phyloP scores from a whole-genome alignment of 208 protist genomes.

The Leishmania guyanensis region DNA sequence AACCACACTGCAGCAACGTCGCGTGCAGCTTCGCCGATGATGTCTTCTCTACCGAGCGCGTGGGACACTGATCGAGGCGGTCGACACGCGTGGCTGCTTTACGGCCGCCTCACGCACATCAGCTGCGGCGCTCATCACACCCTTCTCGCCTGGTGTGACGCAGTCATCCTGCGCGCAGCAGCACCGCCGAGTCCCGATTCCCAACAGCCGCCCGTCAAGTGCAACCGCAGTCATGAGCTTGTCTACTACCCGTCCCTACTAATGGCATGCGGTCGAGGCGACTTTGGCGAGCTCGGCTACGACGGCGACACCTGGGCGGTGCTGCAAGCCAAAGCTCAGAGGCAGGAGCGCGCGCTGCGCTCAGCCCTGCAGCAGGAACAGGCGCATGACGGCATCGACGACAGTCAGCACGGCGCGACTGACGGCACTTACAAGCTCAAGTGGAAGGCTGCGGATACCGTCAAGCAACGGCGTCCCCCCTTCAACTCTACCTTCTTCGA shows the following conservation, averaged over 20 bases:
- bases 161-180: constrained; percentile 19
- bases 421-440: constrained; percentile 28
- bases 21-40: not conserved
- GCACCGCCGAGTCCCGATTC: not conserved
- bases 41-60: not conserved
- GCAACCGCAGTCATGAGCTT: not conserved
- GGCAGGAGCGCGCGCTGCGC: constrained; percentile 21
- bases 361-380: constrained; percentile 18
- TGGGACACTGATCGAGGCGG: not conserved
- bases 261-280: constrained; percentile 71
- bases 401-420: not conserved
- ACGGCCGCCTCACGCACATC: constrained; percentile 67
- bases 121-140: constrained; percentile 86
- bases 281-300: constrained; percentile 89
- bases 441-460: constrained; percentile 26
- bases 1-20: no score
- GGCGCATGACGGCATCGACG: not conserved
- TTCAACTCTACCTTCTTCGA: constrained; percentile 22
- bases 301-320: constrained; percentile 56
- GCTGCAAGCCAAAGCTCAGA: constrained; percentile 45
- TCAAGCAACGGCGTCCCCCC: constrained; percentile 18
- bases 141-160: constrained; percentile 64
- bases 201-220: not conserved
- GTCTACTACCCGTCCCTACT: constrained; percentile 53
- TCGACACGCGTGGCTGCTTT: constrained; percentile 17